These are phyloP conservation scores for Phialophora tarda DNA, from an alignment of 2,329 filamentous ascomycete species.

Conservation along the genomic window DNA sequence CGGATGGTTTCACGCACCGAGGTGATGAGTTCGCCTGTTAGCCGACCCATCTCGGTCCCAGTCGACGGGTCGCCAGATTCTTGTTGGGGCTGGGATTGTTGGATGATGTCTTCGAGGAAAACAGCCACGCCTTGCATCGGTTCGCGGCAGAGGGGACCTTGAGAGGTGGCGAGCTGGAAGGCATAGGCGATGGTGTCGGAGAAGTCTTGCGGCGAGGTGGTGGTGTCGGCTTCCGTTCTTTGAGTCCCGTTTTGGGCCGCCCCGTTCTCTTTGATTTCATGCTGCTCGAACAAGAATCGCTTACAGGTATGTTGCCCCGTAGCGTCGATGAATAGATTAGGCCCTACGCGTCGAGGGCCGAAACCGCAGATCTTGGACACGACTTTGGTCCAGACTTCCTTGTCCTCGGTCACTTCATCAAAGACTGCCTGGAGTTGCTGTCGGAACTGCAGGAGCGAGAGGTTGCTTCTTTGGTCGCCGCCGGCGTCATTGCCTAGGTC, in stretches of 20 bases:
- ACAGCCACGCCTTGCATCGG: slow-evolving; percentile 92
- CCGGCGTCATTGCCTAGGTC: slow-evolving; percentile 52
- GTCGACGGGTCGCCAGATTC: slow-evolving; percentile 47
- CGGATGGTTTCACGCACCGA: slow-evolving; percentile 83
- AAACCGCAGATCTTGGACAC: slow-evolving; percentile 88
- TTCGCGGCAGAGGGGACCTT: slow-evolving; percentile 90
- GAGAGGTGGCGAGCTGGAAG: slow-evolving; percentile 88
- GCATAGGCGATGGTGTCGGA: slow-evolving; percentile 90
- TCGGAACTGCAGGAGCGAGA: slow-evolving; percentile 79
- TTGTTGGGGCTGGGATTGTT: slow-evolving; percentile 46
- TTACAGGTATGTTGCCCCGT: slow-evolving; percentile 74
- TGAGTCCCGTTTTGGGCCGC: slow-evolving; percentile 18
- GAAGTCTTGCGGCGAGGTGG: slow-evolving; percentile 67
- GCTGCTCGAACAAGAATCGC: slow-evolving; percentile 60
- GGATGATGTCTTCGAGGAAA: slow-evolving; percentile 78
- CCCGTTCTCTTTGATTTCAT: slow-evolving; percentile 37
- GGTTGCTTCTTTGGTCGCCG: slow-evolving; percentile 62
- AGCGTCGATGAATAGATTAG: slow-evolving; percentile 86
- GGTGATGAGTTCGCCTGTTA: slow-evolving; percentile 93
- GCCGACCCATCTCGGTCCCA: slow-evolving; percentile 71
- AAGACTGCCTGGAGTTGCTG: slow-evolving; percentile 72
- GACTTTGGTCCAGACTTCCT: slow-evolving; percentile 76
- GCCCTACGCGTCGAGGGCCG: slow-evolving; percentile 80
- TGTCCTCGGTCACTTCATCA: slow-evolving; percentile 72
- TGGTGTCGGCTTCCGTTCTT: slow-evolving; percentile 43